A percentile compares a stretch with the other conserved stretches of the same genome.
Conservation (phyloP, 768 basidiomycete species). For the Leccinum subgranulosum region DNA sequence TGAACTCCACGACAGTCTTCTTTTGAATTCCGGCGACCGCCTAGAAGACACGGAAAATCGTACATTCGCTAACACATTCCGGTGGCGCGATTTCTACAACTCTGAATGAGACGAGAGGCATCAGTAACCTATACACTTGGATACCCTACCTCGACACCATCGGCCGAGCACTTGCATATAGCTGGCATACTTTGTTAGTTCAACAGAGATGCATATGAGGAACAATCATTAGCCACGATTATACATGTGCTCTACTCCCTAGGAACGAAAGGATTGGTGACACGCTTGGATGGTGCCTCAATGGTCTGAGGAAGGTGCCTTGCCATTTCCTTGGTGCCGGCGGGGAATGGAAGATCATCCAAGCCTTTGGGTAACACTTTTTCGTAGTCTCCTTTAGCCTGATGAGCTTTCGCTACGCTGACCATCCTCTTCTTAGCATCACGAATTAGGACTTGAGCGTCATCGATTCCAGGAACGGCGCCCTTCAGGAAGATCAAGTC, state of each 20-base stretch:
- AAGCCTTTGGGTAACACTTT: slow-evolving; percentile 82
- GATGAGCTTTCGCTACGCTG: slow-evolving; percentile 58
- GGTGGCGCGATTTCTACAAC: not conserved
- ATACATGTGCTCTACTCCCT: slow-evolving; percentile 45
- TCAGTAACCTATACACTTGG: not conserved
- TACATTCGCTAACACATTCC: not conserved
- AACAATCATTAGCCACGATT: slow-evolving; percentile 2
- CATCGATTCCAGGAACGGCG: slow-evolving; percentile 86
- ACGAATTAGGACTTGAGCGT: slow-evolving; percentile 78
- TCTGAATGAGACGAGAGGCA: not conserved
- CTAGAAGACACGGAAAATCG: not conserved
- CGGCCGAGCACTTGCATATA: not conserved
- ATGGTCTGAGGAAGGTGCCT: slow-evolving; percentile 61
- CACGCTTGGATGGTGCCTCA: slow-evolving; percentile 67
- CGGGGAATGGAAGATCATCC: slow-evolving; percentile 86
- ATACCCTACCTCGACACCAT: not conserved
- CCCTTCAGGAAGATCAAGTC: slow-evolving; percentile 91
- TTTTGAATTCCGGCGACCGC: not conserved
- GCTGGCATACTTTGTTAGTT: not conserved
- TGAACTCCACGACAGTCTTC: not conserved
- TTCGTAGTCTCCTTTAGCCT: slow-evolving; percentile 69
- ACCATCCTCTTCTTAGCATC: slow-evolving; percentile 89
- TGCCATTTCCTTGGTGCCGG: slow-evolving; percentile 78
- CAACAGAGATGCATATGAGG: slow-evolving; percentile 1
- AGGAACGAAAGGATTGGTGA: slow-evolving; percentile 78